Evolutionary conservation across 345 rosid genomes (phyloP), one percentile per base, ranked within the genome.

Genomic region (Corchorus olitorius): DNA sequence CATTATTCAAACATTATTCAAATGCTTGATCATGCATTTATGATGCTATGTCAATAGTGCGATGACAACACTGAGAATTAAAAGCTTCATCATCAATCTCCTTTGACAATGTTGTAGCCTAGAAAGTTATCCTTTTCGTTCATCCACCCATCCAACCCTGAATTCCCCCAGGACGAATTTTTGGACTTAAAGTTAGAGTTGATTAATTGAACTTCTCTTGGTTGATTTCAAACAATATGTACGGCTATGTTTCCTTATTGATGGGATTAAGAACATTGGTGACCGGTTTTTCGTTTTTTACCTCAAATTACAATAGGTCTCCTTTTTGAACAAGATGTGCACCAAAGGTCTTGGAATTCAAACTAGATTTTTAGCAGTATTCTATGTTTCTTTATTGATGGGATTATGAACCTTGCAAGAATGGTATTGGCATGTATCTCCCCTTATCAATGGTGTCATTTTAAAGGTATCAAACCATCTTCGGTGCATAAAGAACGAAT

Each of bases 1-100:
- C 22, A 64, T 65, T 65, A 41, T 39, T 65, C 50, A 65, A n/a
- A 33, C 22, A 64, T 65, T 65, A 41, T 39, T 65, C 50, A 65
- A n/a, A 33, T 65, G 27, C 14, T 13, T 65, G 50, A 9, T 65
- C 49, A 15, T 22, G 34, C 54, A 48, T 22, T 67, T 67, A 15
- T 65, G 20, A 43, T 43, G 72, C 46, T 43, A 46, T 46, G 34
- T 67, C 55, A 20, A 20, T 43, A 43, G 16, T 41, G 53, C 22
- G 14, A 45, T 17, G 37, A 48, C 20, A 46, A 46, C 13, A 14
- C 55, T 2, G 22, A 22, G 55, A 67, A 46, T 13, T 67, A 20
- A 66, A 39, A 7, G 19, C 20, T 62, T 62, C 34, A 65, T 48
- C 49, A 65, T 65, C n/a, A 4, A 34, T 13, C 35, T 43, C 71